Percentiles rank a stretch among this genome's conserved stretches.
Evolutionary conservation across 1,139 yeast species (phyloP).

Genomic region (Diutina sp.): DNA sequence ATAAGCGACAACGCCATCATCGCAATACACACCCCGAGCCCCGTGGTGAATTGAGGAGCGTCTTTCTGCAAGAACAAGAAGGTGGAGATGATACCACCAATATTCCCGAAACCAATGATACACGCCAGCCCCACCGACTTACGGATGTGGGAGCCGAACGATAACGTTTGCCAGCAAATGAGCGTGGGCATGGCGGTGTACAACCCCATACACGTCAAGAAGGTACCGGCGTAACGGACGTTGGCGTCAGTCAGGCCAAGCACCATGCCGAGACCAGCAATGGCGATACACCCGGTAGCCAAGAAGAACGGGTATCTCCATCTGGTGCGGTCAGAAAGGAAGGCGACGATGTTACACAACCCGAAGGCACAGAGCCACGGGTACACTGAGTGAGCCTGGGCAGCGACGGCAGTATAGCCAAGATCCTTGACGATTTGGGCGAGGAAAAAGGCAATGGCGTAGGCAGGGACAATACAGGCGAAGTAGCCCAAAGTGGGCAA

Average conservation of each 20-base stretch:
- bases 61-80: slow-evolving; percentile 1
- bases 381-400: slow-evolving; percentile 57
- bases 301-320: slow-evolving; percentile 38
- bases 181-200: slow-evolving; percentile 57
- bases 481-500: slow-evolving; percentile 49
- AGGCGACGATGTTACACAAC: slow-evolving; percentile 32
- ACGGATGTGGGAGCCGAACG: slow-evolving; percentile 60
- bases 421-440: slow-evolving; percentile 46
- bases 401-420: slow-evolving; percentile 47
- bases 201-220: slow-evolving; percentile 51
- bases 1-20: slow-evolving; percentile 35
- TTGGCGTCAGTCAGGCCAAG: slow-evolving; percentile 21
- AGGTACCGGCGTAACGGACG: slow-evolving; percentile 51
- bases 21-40: slow-evolving; percentile 33
- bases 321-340: slow-evolving; percentile 33
- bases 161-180: slow-evolving; percentile 61
- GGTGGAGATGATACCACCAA: neutral
- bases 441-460: slow-evolving; percentile 62
- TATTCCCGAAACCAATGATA: neutral
- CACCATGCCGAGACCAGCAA: slow-evolving; percentile 44
- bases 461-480: slow-evolving; percentile 52
- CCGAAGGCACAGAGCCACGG: slow-evolving; percentile 64
- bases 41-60: slow-evolving; percentile 58
- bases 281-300: slow-evolving; percentile 26
- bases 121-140: slow-evolving; percentile 40